A percentile compares a stretch with the other conserved stretches of the same genome.
Conservation (phyloP, 768 basidiomycete species). For the Mycena chlorophos region DNA sequence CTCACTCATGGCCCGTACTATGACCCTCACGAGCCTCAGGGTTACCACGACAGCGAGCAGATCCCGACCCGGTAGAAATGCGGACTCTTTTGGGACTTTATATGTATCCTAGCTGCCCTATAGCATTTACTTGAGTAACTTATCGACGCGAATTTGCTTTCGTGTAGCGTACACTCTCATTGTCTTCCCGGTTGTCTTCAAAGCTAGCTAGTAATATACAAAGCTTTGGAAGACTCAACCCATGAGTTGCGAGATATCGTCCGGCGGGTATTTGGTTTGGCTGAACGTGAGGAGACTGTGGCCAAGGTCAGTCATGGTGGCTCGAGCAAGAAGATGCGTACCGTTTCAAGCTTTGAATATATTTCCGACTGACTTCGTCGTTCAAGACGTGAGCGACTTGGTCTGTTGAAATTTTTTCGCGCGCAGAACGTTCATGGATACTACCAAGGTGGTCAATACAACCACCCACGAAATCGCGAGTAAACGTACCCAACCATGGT, state of each 20-base stretch:
- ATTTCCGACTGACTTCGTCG: conserved; percentile 98
- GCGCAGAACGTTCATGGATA: conserved; percentile 96
- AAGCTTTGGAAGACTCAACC: conserved; percentile 46
- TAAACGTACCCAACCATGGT: conserved; percentile 94
- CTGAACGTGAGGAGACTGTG: conserved; percentile 88
- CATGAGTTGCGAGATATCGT: conserved; percentile 90
- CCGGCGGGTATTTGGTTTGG: conserved; percentile 94
- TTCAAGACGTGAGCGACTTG: conserved; percentile 98
- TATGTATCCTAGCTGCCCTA: background rate
- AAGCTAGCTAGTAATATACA: conserved; percentile 5
- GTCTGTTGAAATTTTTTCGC: conserved; percentile 96
- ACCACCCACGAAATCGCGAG: background rate
- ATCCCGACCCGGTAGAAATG: background rate
- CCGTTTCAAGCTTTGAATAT: conserved; percentile 97
- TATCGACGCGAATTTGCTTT: background rate
- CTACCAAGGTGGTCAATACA: conserved; percentile 36
- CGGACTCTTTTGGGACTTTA: background rate
- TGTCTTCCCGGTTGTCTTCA: no score
- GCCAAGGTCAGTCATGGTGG: background rate
- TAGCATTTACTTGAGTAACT: background rate
- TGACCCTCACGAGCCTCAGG: conserved; percentile 15
- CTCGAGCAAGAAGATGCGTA: conserved; percentile 32
- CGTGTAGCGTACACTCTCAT: no score
- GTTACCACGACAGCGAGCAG: background rate
- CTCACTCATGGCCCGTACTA: conserved; percentile 19